Conservation (phyloP, 202 grass and related monocot species). For the Cymbopogon flexuosus region DNA sequence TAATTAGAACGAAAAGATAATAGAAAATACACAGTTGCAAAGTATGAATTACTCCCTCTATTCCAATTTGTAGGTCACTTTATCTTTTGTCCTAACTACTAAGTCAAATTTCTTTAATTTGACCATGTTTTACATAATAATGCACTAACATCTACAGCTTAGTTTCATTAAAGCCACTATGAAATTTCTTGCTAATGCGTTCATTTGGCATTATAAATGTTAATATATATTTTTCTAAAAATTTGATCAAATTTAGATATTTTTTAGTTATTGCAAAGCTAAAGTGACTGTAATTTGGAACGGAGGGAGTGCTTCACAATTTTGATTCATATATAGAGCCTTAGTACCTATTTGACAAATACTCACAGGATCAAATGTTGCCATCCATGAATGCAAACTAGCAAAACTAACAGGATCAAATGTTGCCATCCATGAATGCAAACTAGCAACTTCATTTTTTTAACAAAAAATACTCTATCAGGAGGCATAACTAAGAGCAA, state of each 20-base stretch:
- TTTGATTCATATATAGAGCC: not conserved
- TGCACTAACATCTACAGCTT: not conserved
- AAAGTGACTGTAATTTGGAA: not conserved
- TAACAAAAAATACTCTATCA: no score
- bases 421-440: no score
- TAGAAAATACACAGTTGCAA: not conserved
- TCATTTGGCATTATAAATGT: not conserved
- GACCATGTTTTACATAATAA: not conserved
- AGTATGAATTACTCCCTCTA: not conserved
- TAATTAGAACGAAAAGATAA: conserved; percentile 29
- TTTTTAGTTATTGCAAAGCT: not conserved
- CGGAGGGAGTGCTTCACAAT: not conserved
- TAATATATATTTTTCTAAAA: not conserved
- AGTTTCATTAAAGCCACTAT: not conserved
- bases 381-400: not conserved
- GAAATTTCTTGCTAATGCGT: not conserved
- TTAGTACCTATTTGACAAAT: not conserved
- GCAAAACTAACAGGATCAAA: no score
- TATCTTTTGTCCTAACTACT: not conserved
- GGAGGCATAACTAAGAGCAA: not conserved
- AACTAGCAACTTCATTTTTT: no score
- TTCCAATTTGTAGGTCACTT: not conserved
- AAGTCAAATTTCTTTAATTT: not conserved
- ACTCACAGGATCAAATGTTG: no score
- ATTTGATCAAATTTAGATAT: not conserved